Base-by-base conservation (phyloP, 176 grass and related monocot genomes). In the Carex pumila region DNA sequence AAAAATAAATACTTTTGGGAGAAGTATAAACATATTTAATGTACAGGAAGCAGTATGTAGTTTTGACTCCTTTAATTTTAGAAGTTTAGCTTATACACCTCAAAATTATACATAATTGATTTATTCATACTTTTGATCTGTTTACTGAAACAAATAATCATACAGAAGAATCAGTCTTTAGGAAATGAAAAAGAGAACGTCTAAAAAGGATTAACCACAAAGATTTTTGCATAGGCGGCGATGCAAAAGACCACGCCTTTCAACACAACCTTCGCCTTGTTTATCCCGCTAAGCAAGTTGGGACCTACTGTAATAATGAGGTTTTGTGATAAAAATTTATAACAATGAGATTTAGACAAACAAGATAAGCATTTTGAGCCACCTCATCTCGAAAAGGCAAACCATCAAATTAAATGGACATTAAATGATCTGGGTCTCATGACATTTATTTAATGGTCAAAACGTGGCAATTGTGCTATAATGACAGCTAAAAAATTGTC, bases 261-360 rank as follows among this genome's bases (percentile, higher is more conserved):
- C 0, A 71, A n/a, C 37, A 71, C 2, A 71, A n/a, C 17, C 66
- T 70, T 72, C 19, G n/a, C 43, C 25, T 73, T 22, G 41, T 21
- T 74, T 74, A 74, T 13, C 39, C 41, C 71, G 4, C 17, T 45
- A 74, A 74, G 47, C 71, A 75, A 75, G 71, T 75, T 75, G 71
- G 70, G 71, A 50, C 71, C 71, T 75, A 52, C 71, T 75, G 3
- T 52, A 75, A 53, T 75, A 75, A 75, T 53, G 71, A 75, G 45
- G 71, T 75, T 75, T 30, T 52, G 47, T 75, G 45, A 53, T 74
- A 74, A 29, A 53, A 74, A 12, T 21, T 10, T 47, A 22, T 39
- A 36, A 72, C 41, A 72, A 21, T 25, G 69, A 72, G 43, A 73
- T 73, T 72, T 73, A 50, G 70, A 73, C 19, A 12, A 19, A 72